Conservation (phyloP, 441 rosid species). For the Pelargonium australe region DNA sequence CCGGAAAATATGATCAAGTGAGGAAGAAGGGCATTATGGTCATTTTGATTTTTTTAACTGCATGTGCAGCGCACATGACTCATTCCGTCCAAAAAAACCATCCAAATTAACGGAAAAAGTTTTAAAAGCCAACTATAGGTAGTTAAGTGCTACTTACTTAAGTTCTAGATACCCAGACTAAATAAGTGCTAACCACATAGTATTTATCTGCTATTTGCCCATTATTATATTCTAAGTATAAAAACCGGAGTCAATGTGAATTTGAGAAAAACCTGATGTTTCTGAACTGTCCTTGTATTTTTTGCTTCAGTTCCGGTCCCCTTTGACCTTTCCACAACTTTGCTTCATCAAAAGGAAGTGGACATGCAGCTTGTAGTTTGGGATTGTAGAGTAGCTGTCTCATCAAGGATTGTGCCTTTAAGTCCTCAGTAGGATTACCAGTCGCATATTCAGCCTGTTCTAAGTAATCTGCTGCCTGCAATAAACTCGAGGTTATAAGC, state of each 20-base stretch:
- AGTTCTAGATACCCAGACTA: too few species aligned
- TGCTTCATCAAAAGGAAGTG: slow-evolving; percentile 84
- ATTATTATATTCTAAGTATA: background rate
- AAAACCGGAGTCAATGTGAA: slow-evolving; percentile 3
- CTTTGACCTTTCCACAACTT: slow-evolving; percentile 84
- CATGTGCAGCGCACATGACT: too few species aligned
- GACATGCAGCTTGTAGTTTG: slow-evolving; percentile 77
- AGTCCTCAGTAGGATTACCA: slow-evolving; percentile 63
- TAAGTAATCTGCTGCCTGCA: slow-evolving; percentile 69
- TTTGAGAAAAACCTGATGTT: slow-evolving; percentile 59
- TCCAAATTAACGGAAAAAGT: too few species aligned
- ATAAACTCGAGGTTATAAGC: slow-evolving; percentile 9
- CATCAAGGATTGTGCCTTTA: slow-evolving; percentile 66
- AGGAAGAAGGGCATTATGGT: too few species aligned
- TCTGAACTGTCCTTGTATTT: slow-evolving; percentile 70
- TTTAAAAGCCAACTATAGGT: too few species aligned
- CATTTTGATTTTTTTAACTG: too few species aligned
- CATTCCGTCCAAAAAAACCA: too few species aligned
- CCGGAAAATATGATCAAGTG: too few species aligned
- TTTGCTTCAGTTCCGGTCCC: slow-evolving; percentile 80
- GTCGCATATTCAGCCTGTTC: slow-evolving; percentile 74
- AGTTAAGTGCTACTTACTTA: too few species aligned
- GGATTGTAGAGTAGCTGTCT: slow-evolving; percentile 63
- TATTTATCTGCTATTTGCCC: too few species aligned
- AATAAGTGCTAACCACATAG: too few species aligned